phyloP scores from a whole-genome alignment of 305 asterid genomes.

The Fraxinus paxiana region DNA sequence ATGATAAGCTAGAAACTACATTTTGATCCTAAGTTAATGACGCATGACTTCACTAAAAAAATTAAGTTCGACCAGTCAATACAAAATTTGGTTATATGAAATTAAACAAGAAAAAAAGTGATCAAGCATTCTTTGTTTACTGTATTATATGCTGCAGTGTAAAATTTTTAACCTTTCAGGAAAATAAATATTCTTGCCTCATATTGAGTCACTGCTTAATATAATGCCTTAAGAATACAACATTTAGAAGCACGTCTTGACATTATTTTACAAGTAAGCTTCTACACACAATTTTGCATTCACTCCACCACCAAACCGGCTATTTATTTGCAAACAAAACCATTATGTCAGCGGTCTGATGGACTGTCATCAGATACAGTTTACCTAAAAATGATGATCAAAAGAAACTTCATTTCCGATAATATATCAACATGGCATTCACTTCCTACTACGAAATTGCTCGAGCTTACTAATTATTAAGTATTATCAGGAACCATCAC shows the following conservation, averaged over 20 bases:
- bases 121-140: neutral
- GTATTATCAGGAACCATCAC: neutral
- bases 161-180: neutral
- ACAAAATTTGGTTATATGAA: neutral
- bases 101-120: neutral
- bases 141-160: neutral
- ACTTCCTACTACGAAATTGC: neutral
- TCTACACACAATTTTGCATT: neutral
- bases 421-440: neutral
- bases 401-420: neutral
- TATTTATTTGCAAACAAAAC: neutral
- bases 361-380: neutral
- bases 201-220: conserved; percentile 9
- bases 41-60: neutral
- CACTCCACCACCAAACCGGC: neutral
- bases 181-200: neutral
- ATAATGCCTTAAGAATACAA: neutral
- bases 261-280: neutral
- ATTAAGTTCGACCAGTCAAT: neutral
- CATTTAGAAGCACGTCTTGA: neutral
- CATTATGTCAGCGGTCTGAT: neutral
- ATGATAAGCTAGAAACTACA: neutral
- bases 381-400: neutral
- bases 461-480: neutral
- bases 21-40: neutral